A percentile compares a stretch with the other conserved stretches of the same genome.
Conservation (phyloP, 2,329 filamentous ascomycete species). For the Ophiostoma pallidulum region DNA sequence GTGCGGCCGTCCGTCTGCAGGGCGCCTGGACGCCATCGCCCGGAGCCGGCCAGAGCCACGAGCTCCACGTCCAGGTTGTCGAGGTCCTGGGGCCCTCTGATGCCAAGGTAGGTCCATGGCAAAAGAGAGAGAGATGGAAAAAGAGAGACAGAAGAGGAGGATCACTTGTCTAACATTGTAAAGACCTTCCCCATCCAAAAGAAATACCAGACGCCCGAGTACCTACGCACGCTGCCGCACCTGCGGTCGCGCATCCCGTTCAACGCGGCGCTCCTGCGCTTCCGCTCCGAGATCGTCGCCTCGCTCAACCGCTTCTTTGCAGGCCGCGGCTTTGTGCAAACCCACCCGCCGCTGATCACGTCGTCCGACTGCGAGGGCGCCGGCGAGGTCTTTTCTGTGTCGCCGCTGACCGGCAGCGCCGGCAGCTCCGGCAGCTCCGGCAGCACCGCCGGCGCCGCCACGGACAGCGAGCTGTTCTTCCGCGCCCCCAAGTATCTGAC, state of each 20-base stretch:
- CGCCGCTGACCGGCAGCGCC: conserved; percentile 12
- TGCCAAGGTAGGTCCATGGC: conserved; percentile 59
- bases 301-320: conserved; percentile 69
- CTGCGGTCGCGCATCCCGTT: conserved; percentile 72
- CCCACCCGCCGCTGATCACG: conserved; percentile 87
- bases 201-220: conserved; percentile 88
- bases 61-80: conserved; percentile 65
- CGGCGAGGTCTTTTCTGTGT: conserved; percentile 79
- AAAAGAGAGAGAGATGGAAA: neutral
- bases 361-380: conserved; percentile 96
- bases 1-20: conserved; percentile 66
- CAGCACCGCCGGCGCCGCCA: conserved; percentile 22
- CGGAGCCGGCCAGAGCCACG: conserved; percentile 62
- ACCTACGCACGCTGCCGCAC: conserved; percentile 79
- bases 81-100: conserved; percentile 68
- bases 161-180: neutral
- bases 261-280: conserved; percentile 68
- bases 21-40: conserved; percentile 69
- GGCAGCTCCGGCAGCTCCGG: too few species aligned
- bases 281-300: conserved; percentile 72
- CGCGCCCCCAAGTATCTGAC: conserved; percentile 84
- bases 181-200: conserved; percentile 91
- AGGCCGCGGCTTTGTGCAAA: conserved; percentile 62
- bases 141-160: too few species aligned
- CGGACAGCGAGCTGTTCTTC: conserved; percentile 54